phyloP scores from a whole-genome alignment of 768 basidiomycete species.

The Pholiota molesta region DNA sequence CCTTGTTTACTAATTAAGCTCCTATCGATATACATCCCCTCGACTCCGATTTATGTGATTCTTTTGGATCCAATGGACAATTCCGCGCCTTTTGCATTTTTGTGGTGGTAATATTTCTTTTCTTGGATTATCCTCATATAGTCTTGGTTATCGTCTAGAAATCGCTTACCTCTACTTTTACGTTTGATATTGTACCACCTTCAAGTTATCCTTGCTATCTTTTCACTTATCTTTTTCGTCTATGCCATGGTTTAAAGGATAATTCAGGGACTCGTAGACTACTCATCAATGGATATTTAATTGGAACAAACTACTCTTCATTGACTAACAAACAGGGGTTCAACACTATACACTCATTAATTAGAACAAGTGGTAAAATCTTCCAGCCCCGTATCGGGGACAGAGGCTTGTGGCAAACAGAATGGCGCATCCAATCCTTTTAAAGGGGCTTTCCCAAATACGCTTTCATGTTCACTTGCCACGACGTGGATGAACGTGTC shows the following conservation, averaged over 20 bases:
- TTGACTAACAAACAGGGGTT: too few species aligned
- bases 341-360: too few species aligned
- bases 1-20: neutral
- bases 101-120: neutral
- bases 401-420: slow-evolving; percentile 17
- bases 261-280: too few species aligned
- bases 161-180: neutral
- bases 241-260: too few species aligned
- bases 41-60: neutral
- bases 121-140: neutral
- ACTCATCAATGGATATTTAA: too few species aligned
- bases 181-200: too few species aligned
- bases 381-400: slow-evolving; percentile 18
- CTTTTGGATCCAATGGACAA: neutral
- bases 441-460: slow-evolving; percentile 17
- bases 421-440: slow-evolving; percentile 15
- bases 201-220: too few species aligned
- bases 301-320: too few species aligned
- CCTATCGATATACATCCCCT: neutral
- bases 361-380: slow-evolving; percentile 21
- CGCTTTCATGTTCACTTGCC: slow-evolving; percentile 15
- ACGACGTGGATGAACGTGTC: slow-evolving; percentile 18
- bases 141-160: neutral
- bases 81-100: neutral
- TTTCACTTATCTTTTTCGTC: too few species aligned